Evolutionary conservation across 768 basidiomycete species (phyloP).

Genomic region (Boletus rufocinnamomeus): DNA sequence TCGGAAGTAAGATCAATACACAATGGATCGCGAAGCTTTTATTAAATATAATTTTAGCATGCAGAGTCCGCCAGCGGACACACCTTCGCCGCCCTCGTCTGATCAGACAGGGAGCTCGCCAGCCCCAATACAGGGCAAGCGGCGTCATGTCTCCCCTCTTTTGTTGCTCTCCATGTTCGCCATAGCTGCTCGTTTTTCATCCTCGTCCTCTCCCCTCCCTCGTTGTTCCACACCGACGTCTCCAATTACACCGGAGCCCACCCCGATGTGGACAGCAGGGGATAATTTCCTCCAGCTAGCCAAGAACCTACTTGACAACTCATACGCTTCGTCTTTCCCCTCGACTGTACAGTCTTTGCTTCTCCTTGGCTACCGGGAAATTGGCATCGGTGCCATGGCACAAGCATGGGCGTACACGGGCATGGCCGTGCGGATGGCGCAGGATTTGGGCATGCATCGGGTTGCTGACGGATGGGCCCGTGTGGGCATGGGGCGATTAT

Average conservation of each 20-base stretch:
- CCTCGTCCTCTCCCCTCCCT: constrained; percentile 28
- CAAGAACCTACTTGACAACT: constrained; percentile 62
- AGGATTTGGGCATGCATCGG: constrained; percentile 83
- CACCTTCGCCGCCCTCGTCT: constrained; percentile 35
- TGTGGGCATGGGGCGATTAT: constrained; percentile 56
- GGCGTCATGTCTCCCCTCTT: constrained; percentile 57
- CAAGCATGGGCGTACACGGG: constrained; percentile 85
- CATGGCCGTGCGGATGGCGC: constrained; percentile 92
- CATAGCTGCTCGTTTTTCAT: constrained; percentile 72
- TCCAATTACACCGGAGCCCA: constrained; percentile 43
- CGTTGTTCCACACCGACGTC: constrained; percentile 34
- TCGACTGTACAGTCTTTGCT: constrained; percentile 79
- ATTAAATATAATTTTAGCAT: constrained; percentile 19
- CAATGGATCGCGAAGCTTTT: neutral
- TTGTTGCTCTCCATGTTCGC: constrained; percentile 85
- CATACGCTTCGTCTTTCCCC: constrained; percentile 71
- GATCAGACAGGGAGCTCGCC: constrained; percentile 27
- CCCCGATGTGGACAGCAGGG: constrained; percentile 80
- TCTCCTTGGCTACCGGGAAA: constrained; percentile 80
- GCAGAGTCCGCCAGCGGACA: constrained; percentile 30
- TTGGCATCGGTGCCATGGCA: constrained; percentile 88
- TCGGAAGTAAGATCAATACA: constrained; percentile 36
- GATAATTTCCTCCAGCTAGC: constrained; percentile 71
- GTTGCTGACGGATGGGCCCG: constrained; percentile 78
- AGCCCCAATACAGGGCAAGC: constrained; percentile 43